These are phyloP conservation scores for Didymella sp. DNA, from an alignment of 2,329 filamentous ascomycete species.

Conservation along the genomic window DNA sequence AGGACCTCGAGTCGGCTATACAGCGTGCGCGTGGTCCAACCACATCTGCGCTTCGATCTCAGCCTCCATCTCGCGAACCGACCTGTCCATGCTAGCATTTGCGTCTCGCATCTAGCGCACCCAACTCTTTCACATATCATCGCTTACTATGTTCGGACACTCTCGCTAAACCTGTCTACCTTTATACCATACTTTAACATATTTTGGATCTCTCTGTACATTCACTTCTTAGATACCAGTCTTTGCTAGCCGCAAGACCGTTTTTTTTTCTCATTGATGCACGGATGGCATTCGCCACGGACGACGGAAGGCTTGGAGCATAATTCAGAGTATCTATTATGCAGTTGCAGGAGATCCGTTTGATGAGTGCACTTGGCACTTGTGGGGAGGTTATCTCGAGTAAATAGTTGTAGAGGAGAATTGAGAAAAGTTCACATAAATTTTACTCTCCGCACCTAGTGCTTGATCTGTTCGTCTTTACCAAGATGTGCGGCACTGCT, in stretches of 20 bases:
- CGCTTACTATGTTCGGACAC: constrained; percentile 42
- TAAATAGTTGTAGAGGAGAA: constrained; percentile 43
- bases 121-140: constrained; percentile 22
- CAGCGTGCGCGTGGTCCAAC: constrained; percentile 7
- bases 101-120: constrained; percentile 23
- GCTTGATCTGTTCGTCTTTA: not conserved
- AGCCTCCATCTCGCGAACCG: constrained; percentile 16
- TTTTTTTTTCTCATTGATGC: constrained; percentile 41
- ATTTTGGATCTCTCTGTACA: constrained; percentile 34
- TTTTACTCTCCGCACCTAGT: not conserved
- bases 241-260: constrained; percentile 44
- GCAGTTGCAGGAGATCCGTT: constrained; percentile 26
- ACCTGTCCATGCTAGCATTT: constrained; percentile 28
- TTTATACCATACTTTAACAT: constrained; percentile 42
- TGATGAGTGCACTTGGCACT: constrained; percentile 23
- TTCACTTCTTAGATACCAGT: constrained; percentile 54
- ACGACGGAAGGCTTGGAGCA: constrained; percentile 26
- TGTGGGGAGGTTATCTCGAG: constrained; percentile 41
- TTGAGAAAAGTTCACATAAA: constrained; percentile 35
- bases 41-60: constrained; percentile 19
- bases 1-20: constrained; percentile 22
- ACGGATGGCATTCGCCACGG: constrained; percentile 23
- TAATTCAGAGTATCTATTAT: constrained; percentile 33
- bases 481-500: not conserved
- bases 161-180: constrained; percentile 44